phyloP scores from a whole-genome alignment of 345 rosid genomes.

The Sonneratia caseolaris region DNA sequence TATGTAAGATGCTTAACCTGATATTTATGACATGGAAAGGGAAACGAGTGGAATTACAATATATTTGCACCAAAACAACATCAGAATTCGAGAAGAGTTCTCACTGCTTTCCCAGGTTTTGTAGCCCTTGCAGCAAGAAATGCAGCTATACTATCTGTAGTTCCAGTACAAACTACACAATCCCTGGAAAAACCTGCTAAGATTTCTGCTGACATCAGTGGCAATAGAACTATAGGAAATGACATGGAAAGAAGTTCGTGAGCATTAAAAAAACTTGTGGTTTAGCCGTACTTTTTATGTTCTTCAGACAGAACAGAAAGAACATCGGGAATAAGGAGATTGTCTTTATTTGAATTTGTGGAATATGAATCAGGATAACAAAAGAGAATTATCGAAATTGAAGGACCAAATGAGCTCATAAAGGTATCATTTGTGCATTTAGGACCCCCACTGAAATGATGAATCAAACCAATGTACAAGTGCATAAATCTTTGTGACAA shows the following conservation, averaged over 20 bases:
- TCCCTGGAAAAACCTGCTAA: slow-evolving; percentile 66
- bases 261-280: background rate
- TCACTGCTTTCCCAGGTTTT: slow-evolving; percentile 78
- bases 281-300: background rate
- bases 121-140: slow-evolving; percentile 90
- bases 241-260: background rate
- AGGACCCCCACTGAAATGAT: too few relatives aligned
- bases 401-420: too few relatives aligned
- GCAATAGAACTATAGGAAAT: background rate
- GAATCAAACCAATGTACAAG: too few relatives aligned
- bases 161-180: slow-evolving; percentile 72
- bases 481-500: too few relatives aligned
- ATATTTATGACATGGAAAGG: background rate
- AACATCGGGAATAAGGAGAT: too few relatives aligned
- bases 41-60: background rate
- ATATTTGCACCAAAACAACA: background rate
- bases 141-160: slow-evolving; percentile 94
- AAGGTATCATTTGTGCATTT: too few relatives aligned
- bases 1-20: too few relatives aligned
- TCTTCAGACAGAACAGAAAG: too few relatives aligned
- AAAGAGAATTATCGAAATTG: too few relatives aligned
- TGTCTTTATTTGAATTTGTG: background rate
- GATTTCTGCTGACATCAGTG: background rate
- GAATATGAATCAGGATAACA: background rate
- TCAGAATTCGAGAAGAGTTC: slow-evolving; percentile 9